Evolutionary conservation across 371 early-diverging fungal species (phyloP), one percentile per base, ranked within the genome.

Genomic region (Mucor piriformis): DNA sequence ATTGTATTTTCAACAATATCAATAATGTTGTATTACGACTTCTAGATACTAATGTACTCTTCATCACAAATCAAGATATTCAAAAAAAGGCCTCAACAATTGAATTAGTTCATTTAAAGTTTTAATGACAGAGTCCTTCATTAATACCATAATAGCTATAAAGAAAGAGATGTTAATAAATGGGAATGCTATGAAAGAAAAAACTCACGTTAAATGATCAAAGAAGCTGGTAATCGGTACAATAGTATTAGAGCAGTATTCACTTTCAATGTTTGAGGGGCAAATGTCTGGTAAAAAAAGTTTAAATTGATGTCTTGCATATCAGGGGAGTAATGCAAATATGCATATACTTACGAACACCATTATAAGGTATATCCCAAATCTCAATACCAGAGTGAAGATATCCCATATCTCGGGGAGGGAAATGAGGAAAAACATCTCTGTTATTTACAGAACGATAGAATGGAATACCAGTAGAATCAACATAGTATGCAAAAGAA

Each of bases 331-430:
- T 6, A n/a, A 12, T 13, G 6, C 10, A 43, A 6, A 18, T 1
- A 15, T 1, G 8, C 25, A 2, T 20, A 48, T 50, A 59, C 55
- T 63, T 63, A 62, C 63, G 51, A 54, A 55, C 47, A 21, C 21
- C 54, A 3, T 51, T 43, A 16, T 24, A 49, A 15, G 44, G 33
- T 29, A 37, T 49, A 25, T 35, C 57, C 66, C 66, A 62, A 33
- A 48, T 52, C 56, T 70, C 66, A 37, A 54, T 59, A 60, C 66
- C 63, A 27, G 63, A 54, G 35, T 70, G 63, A 47, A 63, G 49
- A 37, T 34, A 69, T 7, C 69, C 66, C 18, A 54, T 16, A 7
- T 49, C 32, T 16, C 53, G 49, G 6, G 66, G 54, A 24, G 66
- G 66, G 20, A 66, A 13, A 38, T 70, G 63, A 42, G 66, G 63